Conservation (phyloP, 306 rosid genomes). For the Prunus mira region DNA sequence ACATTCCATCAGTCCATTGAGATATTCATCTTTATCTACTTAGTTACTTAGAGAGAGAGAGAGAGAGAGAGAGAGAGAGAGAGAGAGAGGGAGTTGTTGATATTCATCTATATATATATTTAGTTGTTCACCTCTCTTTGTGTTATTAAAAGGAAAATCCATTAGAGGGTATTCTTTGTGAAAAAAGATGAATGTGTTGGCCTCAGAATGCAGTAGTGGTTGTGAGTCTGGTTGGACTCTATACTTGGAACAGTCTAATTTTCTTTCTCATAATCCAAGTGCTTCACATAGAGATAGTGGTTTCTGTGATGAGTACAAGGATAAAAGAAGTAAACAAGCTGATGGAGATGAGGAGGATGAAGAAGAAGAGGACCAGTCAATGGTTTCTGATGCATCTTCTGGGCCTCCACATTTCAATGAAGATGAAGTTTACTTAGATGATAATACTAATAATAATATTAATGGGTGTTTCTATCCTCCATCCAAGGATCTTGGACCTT, state of each 20-base stretch:
- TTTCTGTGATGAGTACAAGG: constrained; percentile 24
- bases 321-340: constrained; percentile 17
- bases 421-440: constrained; percentile 41
- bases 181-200: constrained; percentile 50
- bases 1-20: constrained; percentile 7
- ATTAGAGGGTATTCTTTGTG: constrained; percentile 6
- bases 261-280: constrained; percentile 31
- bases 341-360: constrained; percentile 26
- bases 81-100: constrained; percentile 5
- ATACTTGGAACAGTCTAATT: constrained; percentile 71
- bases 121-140: not conserved
- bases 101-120: constrained; percentile 19
- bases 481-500: constrained; percentile 32
- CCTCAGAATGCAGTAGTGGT: constrained; percentile 77
- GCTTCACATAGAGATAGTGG: constrained; percentile 33
- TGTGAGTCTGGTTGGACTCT: constrained; percentile 98
- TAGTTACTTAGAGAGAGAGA: not conserved
- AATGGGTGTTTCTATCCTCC: constrained; percentile 33
- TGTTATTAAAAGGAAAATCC: constrained; percentile 34
- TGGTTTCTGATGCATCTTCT: constrained; percentile 99
- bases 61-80: constrained; percentile 3
- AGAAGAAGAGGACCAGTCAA: constrained; percentile 79
- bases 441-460: constrained; percentile 10
- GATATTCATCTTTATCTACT: not conserved
- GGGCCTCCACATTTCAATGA: constrained; percentile 89